A percentile compares a stretch with the other conserved stretches of the same genome.
Evolutionary conservation across 768 basidiomycete genomes (phyloP).

Genomic region (Boletus insuetus): DNA sequence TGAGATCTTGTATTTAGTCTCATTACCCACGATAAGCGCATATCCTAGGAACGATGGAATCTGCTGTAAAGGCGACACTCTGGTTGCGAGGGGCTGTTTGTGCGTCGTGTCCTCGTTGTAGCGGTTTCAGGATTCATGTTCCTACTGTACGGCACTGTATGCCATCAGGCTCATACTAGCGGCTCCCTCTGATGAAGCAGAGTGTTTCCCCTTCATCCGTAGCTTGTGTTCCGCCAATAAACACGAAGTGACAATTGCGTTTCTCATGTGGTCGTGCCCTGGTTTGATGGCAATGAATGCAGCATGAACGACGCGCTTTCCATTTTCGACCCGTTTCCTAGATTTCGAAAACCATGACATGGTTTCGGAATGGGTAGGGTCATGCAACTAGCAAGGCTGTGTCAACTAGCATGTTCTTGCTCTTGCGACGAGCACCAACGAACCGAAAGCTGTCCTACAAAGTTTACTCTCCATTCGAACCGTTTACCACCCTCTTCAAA

Average conservation of each 20-base stretch:
- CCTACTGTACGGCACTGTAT: too few relatives aligned
- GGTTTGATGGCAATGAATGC: neutral
- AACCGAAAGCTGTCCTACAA: slow-evolving; percentile 2
- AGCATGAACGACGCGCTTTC: neutral
- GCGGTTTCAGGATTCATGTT: too few relatives aligned
- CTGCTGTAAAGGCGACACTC: too few relatives aligned
- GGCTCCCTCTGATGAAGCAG: too few relatives aligned
- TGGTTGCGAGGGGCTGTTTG: too few relatives aligned
- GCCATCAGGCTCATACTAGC: too few relatives aligned
- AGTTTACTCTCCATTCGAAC: slow-evolving; percentile 2
- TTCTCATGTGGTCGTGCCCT: neutral
- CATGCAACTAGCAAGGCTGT: neutral
- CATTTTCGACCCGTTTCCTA: neutral
- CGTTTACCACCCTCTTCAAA: neutral
- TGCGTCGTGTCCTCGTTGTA: too few relatives aligned
- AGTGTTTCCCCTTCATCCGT: too few relatives aligned
- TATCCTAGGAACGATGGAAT: too few relatives aligned
- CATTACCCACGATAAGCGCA: too few relatives aligned
- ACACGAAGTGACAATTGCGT: slow-evolving; percentile 1
- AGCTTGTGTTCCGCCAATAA: slow-evolving; percentile 1
- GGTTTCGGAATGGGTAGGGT: neutral
- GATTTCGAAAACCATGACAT: slow-evolving; percentile 1
- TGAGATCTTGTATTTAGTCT: too few relatives aligned
- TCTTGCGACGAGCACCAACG: neutral
- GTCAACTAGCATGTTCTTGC: too few relatives aligned